Evolutionary conservation across 1,284 basidiomycete genomes (phyloP).

Genomic region (Porogramme epimiltina): DNA sequence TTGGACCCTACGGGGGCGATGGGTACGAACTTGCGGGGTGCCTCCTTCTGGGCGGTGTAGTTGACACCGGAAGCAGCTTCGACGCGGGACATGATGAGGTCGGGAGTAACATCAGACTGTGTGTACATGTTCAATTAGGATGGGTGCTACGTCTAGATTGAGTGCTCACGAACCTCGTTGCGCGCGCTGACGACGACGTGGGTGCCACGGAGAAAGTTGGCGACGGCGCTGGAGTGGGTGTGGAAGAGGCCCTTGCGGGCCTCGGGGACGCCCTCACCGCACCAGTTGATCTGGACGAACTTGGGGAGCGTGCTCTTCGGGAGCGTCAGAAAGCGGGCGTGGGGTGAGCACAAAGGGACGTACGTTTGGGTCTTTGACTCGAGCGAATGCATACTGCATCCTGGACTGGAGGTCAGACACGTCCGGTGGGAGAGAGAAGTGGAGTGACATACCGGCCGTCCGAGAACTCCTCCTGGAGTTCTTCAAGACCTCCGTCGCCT

Average conservation of each 20-base stretch:
- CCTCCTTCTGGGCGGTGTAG: slow-evolving; percentile 80
- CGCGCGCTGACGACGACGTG: slow-evolving; percentile 93
- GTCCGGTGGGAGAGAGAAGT: neutral
- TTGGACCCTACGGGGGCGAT: slow-evolving; percentile 74
- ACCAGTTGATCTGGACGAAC: slow-evolving; percentile 92
- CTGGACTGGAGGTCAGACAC: slow-evolving; percentile 39
- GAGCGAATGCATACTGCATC: slow-evolving; percentile 92
- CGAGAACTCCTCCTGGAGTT: slow-evolving; percentile 92
- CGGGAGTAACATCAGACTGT: slow-evolving; percentile 80
- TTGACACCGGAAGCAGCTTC: slow-evolving; percentile 92
- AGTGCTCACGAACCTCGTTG: slow-evolving; percentile 68
- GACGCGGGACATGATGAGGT: slow-evolving; percentile 84
- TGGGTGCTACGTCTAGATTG: neutral
- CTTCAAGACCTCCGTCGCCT: slow-evolving; percentile 86
- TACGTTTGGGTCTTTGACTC: slow-evolving; percentile 88
- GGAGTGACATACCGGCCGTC: slow-evolving; percentile 74
- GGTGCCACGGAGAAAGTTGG: slow-evolving; percentile 79
- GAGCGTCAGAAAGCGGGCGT: neutral
- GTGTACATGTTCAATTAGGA: neutral
- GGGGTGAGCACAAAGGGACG: slow-evolving; percentile 25
- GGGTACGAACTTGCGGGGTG: slow-evolving; percentile 62
- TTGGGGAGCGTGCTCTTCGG: slow-evolving; percentile 83
- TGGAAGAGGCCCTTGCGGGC: slow-evolving; percentile 92
- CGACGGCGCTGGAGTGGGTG: slow-evolving; percentile 83
- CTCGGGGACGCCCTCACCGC: slow-evolving; percentile 95